Conservation (phyloP, 2,329 filamentous ascomycete species). For the Exophiala viscosa region DNA sequence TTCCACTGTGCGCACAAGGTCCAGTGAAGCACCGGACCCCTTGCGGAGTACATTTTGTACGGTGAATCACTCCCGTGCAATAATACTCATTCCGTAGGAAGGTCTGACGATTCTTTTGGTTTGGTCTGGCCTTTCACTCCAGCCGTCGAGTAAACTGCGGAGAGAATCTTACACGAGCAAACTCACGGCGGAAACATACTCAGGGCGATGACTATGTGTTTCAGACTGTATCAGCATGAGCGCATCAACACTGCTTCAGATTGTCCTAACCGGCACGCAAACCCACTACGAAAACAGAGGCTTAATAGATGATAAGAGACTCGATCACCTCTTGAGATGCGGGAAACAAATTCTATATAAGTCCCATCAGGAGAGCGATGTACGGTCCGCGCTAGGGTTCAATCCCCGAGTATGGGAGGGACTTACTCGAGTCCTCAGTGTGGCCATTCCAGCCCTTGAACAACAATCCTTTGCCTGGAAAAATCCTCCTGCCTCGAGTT, state of each 20-base stretch:
- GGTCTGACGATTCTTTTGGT: too few relatives aligned
- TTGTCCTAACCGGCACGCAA: conserved; percentile 46
- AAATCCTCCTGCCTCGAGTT: conserved; percentile 43
- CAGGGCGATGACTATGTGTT: conserved; percentile 14
- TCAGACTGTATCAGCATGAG: conserved; percentile 15
- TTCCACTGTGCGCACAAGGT: too few relatives aligned
- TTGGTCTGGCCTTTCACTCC: too few relatives aligned
- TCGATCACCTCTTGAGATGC: conserved; percentile 56
- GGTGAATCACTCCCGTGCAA: too few relatives aligned
- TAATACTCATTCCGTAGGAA: too few relatives aligned
- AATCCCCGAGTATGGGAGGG: conserved; percentile 58
- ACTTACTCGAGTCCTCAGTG: conserved; percentile 54
- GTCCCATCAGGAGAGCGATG: conserved; percentile 54
- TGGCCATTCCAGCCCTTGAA: conserved; percentile 60
- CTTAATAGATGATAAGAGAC: conserved; percentile 57
- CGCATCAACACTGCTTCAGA: conserved; percentile 41
- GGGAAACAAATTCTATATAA: conserved; percentile 59
- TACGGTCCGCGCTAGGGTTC: conserved; percentile 56
- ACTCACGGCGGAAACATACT: background rate
- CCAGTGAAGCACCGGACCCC: too few relatives aligned
- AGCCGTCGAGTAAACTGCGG: too few relatives aligned
- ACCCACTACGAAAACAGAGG: conserved; percentile 59
- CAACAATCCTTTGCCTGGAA: conserved; percentile 60
- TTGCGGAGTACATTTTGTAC: too few relatives aligned
- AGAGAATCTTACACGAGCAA: background rate